Evolutionary conservation across 2,329 filamentous ascomycete genomes (phyloP).

Genomic region (Akanthomyces lecanii): DNA sequence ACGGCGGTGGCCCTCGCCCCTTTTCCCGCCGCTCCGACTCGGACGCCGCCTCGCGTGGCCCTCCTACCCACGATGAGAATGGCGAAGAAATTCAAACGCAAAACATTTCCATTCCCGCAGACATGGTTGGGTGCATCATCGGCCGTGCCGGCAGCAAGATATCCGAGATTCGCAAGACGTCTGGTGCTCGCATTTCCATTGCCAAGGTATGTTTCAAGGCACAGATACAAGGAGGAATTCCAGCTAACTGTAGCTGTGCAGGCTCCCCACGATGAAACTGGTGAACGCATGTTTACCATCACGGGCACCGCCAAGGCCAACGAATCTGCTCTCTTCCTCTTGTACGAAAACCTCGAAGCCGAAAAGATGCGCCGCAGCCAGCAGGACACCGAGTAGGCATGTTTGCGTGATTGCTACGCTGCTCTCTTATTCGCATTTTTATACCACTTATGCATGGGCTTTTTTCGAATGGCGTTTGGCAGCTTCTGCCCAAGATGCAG

Average conservation of each 20-base stretch:
- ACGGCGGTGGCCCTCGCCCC: constrained; percentile 55
- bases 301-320: constrained; percentile 93
- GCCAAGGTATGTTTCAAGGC: constrained; percentile 55
- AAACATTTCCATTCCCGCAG: constrained; percentile 98
- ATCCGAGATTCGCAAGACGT: constrained; percentile 96
- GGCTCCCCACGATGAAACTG: constrained; percentile 91
- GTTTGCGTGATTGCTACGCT: constrained; percentile 12
- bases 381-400: constrained; percentile 49
- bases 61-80: constrained; percentile 88
- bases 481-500: constrained; percentile 36
- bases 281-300: constrained; percentile 99
- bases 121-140: constrained; percentile 99
- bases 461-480: constrained; percentile 49
- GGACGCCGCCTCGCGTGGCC: constrained; percentile 73
- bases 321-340: constrained; percentile 89
- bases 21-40: constrained; percentile 79
- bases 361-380: constrained; percentile 98
- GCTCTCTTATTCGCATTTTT: constrained; percentile 22
- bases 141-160: constrained; percentile 94
- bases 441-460: constrained; percentile 27
- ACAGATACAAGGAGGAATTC: neutral
- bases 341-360: constrained; percentile 98
- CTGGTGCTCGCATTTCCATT: constrained; percentile 94
- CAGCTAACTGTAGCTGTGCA: neutral
- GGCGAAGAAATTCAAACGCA: constrained; percentile 97